Evolutionary conservation across 805 yeast genomes (phyloP).

Genomic region (Yarrowia yakushimensis): DNA sequence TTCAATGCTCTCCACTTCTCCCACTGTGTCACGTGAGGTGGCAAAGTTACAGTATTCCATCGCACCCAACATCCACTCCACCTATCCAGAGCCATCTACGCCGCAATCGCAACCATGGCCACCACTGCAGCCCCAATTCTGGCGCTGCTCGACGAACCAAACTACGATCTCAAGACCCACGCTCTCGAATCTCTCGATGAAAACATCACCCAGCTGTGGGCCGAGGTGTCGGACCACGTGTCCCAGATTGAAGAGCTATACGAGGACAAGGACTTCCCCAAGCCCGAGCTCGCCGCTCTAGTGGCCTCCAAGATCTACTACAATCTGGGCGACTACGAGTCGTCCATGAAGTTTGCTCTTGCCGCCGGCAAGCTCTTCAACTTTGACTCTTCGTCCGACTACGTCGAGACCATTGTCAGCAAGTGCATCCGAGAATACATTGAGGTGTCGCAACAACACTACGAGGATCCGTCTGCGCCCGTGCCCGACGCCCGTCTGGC

Average conservation of each 20-base stretch:
- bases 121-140: slow-evolving; percentile 89
- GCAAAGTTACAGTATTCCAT: slow-evolving; percentile 1
- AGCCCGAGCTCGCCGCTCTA: slow-evolving; percentile 81
- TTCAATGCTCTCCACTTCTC: no score
- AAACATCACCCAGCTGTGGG: slow-evolving; percentile 90
- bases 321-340: slow-evolving; percentile 88
- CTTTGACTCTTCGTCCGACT: slow-evolving; percentile 73
- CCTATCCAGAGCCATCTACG: background rate
- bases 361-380: slow-evolving; percentile 79
- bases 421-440: slow-evolving; percentile 87
- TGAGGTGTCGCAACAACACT: slow-evolving; percentile 51
- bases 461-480: slow-evolving; percentile 37
- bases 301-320: slow-evolving; percentile 87
- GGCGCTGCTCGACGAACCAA: slow-evolving; percentile 83
- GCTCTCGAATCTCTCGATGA: slow-evolving; percentile 79
- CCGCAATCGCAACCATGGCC: slow-evolving; percentile 43
- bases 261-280: slow-evolving; percentile 76
- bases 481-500: slow-evolving; percentile 54
- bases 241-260: slow-evolving; percentile 85
- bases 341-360: slow-evolving; percentile 84
- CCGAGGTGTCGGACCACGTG: slow-evolving; percentile 90
- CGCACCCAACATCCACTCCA: background rate
- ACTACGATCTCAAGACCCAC: slow-evolving; percentile 68
- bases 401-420: slow-evolving; percentile 87
- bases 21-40: slow-evolving; percentile 11